These are phyloP conservation scores for Trichoderma pleuroti DNA, from an alignment of 2,329 filamentous ascomycete genomes.

Conservation along the genomic window DNA sequence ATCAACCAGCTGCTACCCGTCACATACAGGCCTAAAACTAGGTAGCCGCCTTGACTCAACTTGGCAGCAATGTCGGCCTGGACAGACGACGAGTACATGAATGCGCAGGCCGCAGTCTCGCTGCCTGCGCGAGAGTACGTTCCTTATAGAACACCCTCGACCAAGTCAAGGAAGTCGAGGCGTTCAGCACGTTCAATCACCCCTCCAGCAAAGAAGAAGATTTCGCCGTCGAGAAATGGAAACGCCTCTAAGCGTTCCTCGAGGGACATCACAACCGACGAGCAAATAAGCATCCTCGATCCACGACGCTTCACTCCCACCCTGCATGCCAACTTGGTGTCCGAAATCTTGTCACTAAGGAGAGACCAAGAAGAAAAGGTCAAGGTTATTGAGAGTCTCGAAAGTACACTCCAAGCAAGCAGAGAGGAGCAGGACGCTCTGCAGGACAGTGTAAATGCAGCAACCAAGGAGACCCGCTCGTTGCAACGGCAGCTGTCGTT, in stretches of 20 bases:
- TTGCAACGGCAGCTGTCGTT: conserved; percentile 82
- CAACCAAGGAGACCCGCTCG: conserved; percentile 72
- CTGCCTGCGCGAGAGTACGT: conserved; percentile 70
- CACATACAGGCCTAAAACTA: conserved; percentile 18
- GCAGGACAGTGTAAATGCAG: conserved; percentile 57
- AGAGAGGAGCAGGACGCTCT: conserved; percentile 73
- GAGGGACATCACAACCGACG: conserved; percentile 60
- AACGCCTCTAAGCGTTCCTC: conserved; percentile 49
- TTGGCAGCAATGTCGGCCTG: conserved; percentile 49
- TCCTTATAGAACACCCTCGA: conserved; percentile 69
- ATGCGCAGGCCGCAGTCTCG: conserved; percentile 51
- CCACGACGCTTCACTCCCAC: conserved; percentile 93
- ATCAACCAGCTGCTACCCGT: neutral
- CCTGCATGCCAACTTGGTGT: conserved; percentile 87
- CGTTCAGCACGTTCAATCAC: conserved; percentile 66
- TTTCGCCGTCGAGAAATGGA: conserved; percentile 54
- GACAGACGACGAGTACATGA: conserved; percentile 61
- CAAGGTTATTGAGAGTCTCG: conserved; percentile 79
- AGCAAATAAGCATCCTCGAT: conserved; percentile 73
- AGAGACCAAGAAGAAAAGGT: conserved; percentile 89
- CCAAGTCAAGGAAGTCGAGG: conserved; percentile 57
- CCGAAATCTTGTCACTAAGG: conserved; percentile 83
- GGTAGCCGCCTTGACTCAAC: neutral
- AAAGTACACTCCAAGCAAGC: conserved; percentile 66
- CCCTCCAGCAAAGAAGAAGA: conserved; percentile 52